Evolutionary conservation across 129 eudicot genomes (phyloP).

Genomic region (Lonicera japonica): DNA sequence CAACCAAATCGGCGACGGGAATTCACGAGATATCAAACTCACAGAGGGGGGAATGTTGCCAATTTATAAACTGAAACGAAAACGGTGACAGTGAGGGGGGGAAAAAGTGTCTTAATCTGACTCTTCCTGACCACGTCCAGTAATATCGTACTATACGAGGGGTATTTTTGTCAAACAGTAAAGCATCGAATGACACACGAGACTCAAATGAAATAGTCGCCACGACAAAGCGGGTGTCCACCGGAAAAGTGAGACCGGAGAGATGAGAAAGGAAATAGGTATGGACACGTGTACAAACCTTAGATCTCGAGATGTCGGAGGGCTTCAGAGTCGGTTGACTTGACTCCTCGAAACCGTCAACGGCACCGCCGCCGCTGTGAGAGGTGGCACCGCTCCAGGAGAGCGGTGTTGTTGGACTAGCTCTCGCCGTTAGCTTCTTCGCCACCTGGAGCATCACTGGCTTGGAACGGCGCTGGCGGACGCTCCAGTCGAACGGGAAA

Average conservation of each 20-base stretch:
- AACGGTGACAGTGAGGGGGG: neutral
- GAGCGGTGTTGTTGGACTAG: slow-evolving; percentile 8
- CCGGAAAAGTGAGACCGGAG: neutral
- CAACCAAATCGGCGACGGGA: no score
- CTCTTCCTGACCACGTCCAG: slow-evolving; percentile 1
- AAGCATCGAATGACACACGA: neutral
- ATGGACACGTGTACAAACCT: neutral
- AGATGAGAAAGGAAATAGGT: neutral
- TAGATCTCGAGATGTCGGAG: neutral
- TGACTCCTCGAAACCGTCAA: slow-evolving; percentile 2
- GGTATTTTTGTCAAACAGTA: neutral
- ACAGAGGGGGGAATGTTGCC: neutral
- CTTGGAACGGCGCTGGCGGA: slow-evolving; percentile 11
- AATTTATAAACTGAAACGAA: neutral
- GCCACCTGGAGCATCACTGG: no score
- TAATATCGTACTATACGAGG: neutral
- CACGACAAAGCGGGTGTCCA: neutral
- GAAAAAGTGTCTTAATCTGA: neutral
- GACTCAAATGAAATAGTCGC: neutral
- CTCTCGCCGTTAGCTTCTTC: slow-evolving; percentile 1
- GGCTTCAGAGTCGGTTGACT: neutral
- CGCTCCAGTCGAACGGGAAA: slow-evolving; percentile 6
- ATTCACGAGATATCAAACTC: neutral
- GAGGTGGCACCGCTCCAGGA: slow-evolving; percentile 5
- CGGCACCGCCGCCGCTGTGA: slow-evolving; percentile 2